phyloP scores from a whole-genome alignment of 2,329 filamentous ascomycete genomes.

The Ophiostoma ulmi region DNA sequence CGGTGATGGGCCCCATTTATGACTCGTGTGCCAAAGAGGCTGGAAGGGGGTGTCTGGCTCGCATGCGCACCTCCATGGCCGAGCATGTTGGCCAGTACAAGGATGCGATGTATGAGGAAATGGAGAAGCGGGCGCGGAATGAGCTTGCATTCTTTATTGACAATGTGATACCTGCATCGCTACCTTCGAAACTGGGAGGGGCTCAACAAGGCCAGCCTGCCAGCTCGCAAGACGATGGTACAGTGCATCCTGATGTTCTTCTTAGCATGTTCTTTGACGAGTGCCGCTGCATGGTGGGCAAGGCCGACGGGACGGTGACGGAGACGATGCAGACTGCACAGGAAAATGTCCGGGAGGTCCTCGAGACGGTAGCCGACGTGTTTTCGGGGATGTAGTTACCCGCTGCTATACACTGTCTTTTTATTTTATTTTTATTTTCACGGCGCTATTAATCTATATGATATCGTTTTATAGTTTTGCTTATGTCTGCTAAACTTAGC shows the following conservation, averaged over 20 bases:
- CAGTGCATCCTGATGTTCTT: not conserved
- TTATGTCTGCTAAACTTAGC: not conserved
- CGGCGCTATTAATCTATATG: not conserved
- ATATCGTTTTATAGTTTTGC: not conserved
- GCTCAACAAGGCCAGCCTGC: not conserved
- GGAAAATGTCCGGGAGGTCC: not conserved
- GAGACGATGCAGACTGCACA: not conserved
- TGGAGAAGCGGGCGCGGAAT: not conserved
- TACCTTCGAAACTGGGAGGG: not conserved
- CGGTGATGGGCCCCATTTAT: not conserved
- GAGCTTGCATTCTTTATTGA: not conserved
- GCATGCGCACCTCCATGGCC: not conserved
- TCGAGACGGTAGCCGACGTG: constrained; percentile 1
- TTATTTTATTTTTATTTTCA: not conserved
- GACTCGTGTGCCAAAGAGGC: constrained; percentile 4
- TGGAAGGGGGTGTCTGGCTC: not conserved
- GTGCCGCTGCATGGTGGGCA: not conserved
- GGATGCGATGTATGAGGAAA: not conserved
- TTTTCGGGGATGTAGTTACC: not conserved
- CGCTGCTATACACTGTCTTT: not conserved
- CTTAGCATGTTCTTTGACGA: not conserved
- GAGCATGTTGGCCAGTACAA: not conserved
- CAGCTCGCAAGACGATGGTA: not conserved
- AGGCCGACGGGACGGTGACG: not conserved
- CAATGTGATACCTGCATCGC: not conserved